Evolutionary conservation across 441 rosid species (phyloP).

Genomic region (Croton laevigatus): DNA sequence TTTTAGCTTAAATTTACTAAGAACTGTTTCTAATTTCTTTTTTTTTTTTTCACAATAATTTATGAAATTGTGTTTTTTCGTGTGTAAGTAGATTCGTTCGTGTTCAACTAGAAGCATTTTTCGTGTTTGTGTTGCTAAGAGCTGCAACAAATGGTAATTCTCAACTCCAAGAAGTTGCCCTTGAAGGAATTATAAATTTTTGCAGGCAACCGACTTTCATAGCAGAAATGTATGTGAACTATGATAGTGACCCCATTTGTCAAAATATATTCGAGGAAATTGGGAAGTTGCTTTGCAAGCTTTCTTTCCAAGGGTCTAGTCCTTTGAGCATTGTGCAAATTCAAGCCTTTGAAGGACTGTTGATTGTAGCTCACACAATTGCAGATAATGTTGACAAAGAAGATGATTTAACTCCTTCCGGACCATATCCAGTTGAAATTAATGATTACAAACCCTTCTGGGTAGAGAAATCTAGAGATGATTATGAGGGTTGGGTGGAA

Average conservation of each 20-base stretch:
- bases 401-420: constrained; percentile 39
- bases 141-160: constrained; percentile 39
- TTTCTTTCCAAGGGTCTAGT: constrained; percentile 66
- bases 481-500: constrained; percentile 62
- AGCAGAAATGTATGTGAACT: constrained; percentile 77
- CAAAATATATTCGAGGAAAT: constrained; percentile 63
- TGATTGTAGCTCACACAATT: constrained; percentile 70
- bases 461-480: constrained; percentile 60
- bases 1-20: neutral
- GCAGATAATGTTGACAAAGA: constrained; percentile 67
- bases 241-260: constrained; percentile 71
- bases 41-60: neutral
- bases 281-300: constrained; percentile 79
- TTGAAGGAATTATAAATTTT: constrained; percentile 81
- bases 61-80: neutral
- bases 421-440: constrained; percentile 53
- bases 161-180: constrained; percentile 81
- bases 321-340: constrained; percentile 59
- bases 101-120: constrained; percentile 84
- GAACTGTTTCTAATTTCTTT: neutral
- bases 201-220: constrained; percentile 76
- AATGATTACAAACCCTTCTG: constrained; percentile 70
- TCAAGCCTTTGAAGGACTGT: constrained; percentile 92
- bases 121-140: constrained; percentile 58
- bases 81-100: constrained; percentile 58